Evolutionary conservation across 2,329 filamentous ascomycete species (phyloP).

Genomic region (Dactylella cylindrospora): DNA sequence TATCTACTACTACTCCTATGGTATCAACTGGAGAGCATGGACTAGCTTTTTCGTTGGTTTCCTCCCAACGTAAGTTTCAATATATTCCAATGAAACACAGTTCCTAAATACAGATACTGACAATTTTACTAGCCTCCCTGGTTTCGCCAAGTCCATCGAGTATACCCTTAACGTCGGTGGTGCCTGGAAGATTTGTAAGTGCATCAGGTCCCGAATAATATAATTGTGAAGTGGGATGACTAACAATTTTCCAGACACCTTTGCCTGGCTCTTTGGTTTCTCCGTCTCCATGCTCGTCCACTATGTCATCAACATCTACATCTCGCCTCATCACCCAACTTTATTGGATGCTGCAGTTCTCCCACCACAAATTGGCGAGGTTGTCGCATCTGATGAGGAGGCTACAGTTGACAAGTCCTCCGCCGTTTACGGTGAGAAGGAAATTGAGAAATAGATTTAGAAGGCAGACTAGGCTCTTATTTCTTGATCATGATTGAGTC

Average conservation of each 20-base stretch:
- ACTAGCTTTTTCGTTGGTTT: conserved; percentile 50
- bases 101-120: background rate
- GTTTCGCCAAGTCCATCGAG: conserved; percentile 53
- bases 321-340: conserved; percentile 49
- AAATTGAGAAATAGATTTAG: conserved; percentile 33
- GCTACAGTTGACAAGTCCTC: conserved; percentile 14
- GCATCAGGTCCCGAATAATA: background rate
- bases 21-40: conserved; percentile 52
- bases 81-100: background rate
- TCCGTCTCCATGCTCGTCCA: conserved; percentile 51
- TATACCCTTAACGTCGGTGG: conserved; percentile 52
- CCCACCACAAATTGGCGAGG: conserved; percentile 37
- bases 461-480: too few species aligned
- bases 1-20: conserved; percentile 53
- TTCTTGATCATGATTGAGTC: too few species aligned
- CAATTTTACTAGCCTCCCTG: conserved; percentile 50
- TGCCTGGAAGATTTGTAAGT: conserved; percentile 51
- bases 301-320: conserved; percentile 53
- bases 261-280: conserved; percentile 55
- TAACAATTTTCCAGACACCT: conserved; percentile 51
- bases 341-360: conserved; percentile 36
- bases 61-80: conserved; percentile 48
- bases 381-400: conserved; percentile 42
- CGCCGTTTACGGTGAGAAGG: conserved; percentile 33
- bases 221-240: conserved; percentile 2